A percentile compares a stretch with the other conserved stretches of the same genome.
phyloP scores from a whole-genome alignment of 208 protist species.

The Trypanosomatidae sp. region DNA sequence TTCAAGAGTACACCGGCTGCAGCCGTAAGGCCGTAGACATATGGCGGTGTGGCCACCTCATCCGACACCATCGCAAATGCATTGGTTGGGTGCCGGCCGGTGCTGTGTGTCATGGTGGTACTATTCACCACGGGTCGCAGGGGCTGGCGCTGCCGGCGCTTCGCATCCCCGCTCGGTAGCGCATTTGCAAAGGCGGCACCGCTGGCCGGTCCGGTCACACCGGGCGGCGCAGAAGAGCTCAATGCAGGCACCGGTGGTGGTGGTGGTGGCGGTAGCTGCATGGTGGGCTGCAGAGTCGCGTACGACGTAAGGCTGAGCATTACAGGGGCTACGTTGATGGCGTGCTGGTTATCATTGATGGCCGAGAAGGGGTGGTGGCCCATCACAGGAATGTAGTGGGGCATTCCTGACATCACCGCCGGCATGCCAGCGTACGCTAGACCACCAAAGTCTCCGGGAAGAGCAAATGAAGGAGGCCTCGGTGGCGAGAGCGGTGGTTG shows the following conservation, averaged over 20 bases:
- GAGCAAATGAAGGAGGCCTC: constrained; percentile 3
- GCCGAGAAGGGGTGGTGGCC: constrained; percentile 37
- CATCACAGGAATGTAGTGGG: constrained; percentile 30
- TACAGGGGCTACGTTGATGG: constrained; percentile 31
- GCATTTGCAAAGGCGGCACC: constrained; percentile 3
- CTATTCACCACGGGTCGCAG: constrained; percentile 20
- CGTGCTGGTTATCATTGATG: constrained; percentile 40
- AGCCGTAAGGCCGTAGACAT: constrained; percentile 29
- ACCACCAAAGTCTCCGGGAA: constrained; percentile 15
- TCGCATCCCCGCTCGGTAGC: constrained; percentile 7
- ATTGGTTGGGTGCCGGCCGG: constrained; percentile 9
- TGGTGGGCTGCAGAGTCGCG: neutral
- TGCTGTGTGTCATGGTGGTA: constrained; percentile 27
- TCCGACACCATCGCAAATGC: neutral
- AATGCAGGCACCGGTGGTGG: neutral
- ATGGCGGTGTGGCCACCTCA: constrained; percentile 24
- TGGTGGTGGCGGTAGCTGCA: constrained; percentile 1
- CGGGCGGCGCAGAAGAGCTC: neutral
- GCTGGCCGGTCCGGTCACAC: neutral
- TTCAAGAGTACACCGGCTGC: constrained; percentile 12
- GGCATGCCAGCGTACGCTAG: constrained; percentile 16
- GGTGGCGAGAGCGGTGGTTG: neutral
- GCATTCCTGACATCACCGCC: constrained; percentile 15
- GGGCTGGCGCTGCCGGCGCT: constrained; percentile 20
- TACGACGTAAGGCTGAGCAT: constrained; percentile 18